Evolutionary conservation across 345 rosid genomes (phyloP), one percentile per base, ranked within the genome.

Genomic region (Salix caprea): DNA sequence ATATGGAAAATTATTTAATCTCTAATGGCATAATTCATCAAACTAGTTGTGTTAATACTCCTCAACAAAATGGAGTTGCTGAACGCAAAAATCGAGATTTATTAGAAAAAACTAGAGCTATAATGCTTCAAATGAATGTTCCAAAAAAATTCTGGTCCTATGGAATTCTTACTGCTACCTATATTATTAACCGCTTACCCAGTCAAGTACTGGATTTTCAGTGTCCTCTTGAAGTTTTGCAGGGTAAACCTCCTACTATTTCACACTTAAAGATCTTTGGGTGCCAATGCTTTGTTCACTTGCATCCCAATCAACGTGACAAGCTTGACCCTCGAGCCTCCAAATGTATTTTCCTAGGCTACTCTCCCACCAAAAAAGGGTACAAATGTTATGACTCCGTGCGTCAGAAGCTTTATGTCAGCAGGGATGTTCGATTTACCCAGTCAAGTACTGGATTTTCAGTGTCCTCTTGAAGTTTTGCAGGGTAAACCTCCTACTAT

Each of bases 71-170:
- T 48, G 37, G 60, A n/a, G n/a, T 48, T 23, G 23, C 23, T 44
- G 23, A 70, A n/a, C 39, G 10, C 1, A 70, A 70, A 13, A 70
- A 48, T 48, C 60, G 8, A 14, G 73, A 70, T 46, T 48, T 70
- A 8, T 12, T 70, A 26, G 39, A 21, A 70, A 70, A 70, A 24
- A 70, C 61, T 24, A 8, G 60, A 70, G 73, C 73, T 3, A 70
- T 70, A 11, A 70, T 70, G 73, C 2, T 44, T 26, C 40, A 70
- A 70, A 70, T 28, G 61, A 70, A 70, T 70, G 73, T 70, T 70
- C 42, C 10, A 4, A 39, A 39, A 39, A 6, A 6, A 6, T 7
- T 39, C 1, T 39, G 42, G 42, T 39, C 42, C 10, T 39, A 39
- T 39, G 42, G 42, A 39, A 30, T 70, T 7, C 62, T 70, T 50